Conservation (phyloP, 164 flowering plant species). For the Annona squamosa region DNA sequence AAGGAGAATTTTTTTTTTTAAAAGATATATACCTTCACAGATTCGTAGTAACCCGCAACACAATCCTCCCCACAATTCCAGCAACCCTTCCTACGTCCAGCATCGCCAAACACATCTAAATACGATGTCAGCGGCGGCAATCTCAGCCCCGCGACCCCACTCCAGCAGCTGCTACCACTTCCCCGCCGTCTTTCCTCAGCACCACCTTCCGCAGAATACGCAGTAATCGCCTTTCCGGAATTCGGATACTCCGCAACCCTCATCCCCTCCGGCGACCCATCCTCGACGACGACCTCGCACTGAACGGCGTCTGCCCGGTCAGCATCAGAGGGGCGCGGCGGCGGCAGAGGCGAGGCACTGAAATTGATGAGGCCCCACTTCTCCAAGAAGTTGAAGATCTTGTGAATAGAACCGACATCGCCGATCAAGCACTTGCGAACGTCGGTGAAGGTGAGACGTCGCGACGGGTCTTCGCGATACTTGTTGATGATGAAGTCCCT, state of each 20-base stretch:
- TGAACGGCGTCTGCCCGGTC: constrained; percentile 18
- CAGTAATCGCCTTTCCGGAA: constrained; percentile 33
- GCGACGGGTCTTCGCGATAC: constrained; percentile 71
- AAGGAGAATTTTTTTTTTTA: not conserved
- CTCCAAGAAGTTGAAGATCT: constrained; percentile 67
- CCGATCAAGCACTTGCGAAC: constrained; percentile 76
- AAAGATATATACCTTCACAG: constrained; percentile 39
- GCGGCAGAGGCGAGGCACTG: constrained; percentile 14
- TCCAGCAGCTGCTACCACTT: constrained; percentile 8
- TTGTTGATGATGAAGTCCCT: constrained; percentile 81
- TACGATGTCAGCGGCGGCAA: constrained; percentile 71
- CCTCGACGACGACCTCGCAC: constrained; percentile 45
- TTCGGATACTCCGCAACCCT: constrained; percentile 61
- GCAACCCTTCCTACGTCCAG: constrained; percentile 29
- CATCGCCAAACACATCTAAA: constrained; percentile 52
- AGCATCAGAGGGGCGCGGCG: not conserved
- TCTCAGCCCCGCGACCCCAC: constrained; percentile 19
- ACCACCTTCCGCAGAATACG: constrained; percentile 8
- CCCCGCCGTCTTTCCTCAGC: constrained; percentile 5
- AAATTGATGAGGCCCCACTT: constrained; percentile 86
- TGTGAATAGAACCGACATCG: constrained; percentile 55
- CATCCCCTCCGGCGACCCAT: constrained; percentile 71
- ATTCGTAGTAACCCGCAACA: constrained; percentile 35
- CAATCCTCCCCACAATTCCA: constrained; percentile 52
- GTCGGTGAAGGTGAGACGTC: constrained; percentile 68